Evolutionary conservation across 352 stramenopile species (phyloP), one percentile per base, ranked within the genome.

Genomic region (Phytophthora palmivora): DNA sequence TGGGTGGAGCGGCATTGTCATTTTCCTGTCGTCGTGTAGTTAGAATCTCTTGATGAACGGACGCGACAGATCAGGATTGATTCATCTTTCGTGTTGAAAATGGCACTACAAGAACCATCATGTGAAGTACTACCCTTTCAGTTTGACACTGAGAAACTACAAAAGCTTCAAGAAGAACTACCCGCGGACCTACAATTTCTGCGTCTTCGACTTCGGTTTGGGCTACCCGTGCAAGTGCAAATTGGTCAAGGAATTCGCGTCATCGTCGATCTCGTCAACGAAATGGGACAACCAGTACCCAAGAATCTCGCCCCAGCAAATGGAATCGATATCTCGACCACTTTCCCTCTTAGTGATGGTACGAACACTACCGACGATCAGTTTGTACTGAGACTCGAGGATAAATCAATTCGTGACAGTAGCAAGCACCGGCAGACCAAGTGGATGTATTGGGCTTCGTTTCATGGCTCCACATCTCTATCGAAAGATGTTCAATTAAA

Each of bases 201-300:
- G 12, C 68, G 80, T 0, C 69, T 89, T 47, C 73, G 80, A 3
- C 55, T 87, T 15, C 80, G 80, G 30, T 84, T 86, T 47, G 73
- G 68, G 1, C 43, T 76, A 9, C 76, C 76, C 1, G 39, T 22
- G n/a, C 14, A 6, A 11, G 48, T 87, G 0, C 4, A n/a, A 15
- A 2, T 67, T 16, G 69, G 52, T 26, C 39, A 74, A 32, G 44
- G 34, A 18, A 79, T 89, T 49, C 63, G 63, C 8, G 15, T 87
- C 10, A 56, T 63, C 8, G 47, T 88, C 14, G 80, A 88, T 19
- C 22, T 88, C 0, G 76, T 88, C 12, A 67, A 89, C 47, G 80
- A 89, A 59, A 87, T 84, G 78, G 78, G 78, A 10, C 73, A 84
- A 50, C 42, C 67, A 0, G 45, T 61, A 12, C 14, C 44, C 14